phyloP scores from a whole-genome alignment of 768 basidiomycete genomes.

The Porphyrellus cyaneotinctus region DNA sequence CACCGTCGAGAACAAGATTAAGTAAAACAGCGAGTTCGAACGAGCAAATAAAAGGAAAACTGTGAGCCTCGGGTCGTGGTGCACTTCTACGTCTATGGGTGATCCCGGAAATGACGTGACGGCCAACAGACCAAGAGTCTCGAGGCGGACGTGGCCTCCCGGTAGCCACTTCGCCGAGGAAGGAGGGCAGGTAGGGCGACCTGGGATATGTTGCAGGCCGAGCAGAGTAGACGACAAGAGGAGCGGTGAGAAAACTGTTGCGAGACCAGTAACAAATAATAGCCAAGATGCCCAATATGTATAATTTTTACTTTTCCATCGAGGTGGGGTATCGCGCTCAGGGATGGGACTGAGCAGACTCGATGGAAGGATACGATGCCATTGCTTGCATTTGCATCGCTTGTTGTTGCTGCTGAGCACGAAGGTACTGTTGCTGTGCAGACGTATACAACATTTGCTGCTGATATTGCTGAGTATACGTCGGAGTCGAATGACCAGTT shows the following conservation, averaged over 20 bases:
- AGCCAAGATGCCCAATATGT: conserved; percentile 34
- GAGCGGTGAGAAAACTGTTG: conserved; percentile 6
- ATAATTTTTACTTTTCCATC: conserved; percentile 35
- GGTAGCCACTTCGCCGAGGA: not conserved
- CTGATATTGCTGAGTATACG: conserved; percentile 33
- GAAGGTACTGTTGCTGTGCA: conserved; percentile 36
- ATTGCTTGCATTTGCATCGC: conserved; percentile 30
- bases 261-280: conserved; percentile 17
- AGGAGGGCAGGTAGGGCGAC: conserved; percentile 12
- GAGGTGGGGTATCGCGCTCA: conserved; percentile 17
- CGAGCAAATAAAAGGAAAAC: not conserved
- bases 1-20: conserved; percentile 19
- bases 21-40: conserved; percentile 2
- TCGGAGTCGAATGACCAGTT: conserved; percentile 27
- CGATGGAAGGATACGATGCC: conserved; percentile 18
- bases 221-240: conserved; percentile 12
- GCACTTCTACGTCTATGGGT: conserved; percentile 18
- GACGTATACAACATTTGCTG: conserved; percentile 37
- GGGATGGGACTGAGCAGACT: conserved; percentile 15
- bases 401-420: conserved; percentile 30
- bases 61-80: conserved; percentile 4
- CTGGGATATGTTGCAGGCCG: conserved; percentile 35
- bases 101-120: conserved; percentile 11
- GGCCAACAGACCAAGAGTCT: conserved; percentile 4
- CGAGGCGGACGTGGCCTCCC: conserved; percentile 5